Evolutionary conservation across 192 early-diverging fungal species (phyloP).

Genomic region (Backusella mclennaniae): DNA sequence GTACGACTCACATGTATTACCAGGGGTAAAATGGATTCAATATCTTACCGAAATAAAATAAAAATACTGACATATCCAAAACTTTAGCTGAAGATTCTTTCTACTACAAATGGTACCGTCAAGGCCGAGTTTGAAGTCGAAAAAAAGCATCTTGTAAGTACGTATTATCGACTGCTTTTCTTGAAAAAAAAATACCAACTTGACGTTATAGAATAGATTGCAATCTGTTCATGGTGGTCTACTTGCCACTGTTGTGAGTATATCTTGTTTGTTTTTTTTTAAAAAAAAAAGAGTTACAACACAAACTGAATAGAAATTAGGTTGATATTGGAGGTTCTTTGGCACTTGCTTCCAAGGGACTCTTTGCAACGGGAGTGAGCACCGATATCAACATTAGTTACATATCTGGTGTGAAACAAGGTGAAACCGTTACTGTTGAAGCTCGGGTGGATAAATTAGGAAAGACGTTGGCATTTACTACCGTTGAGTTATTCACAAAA

Average conservation of each 20-base stretch:
- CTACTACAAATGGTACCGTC: slow-evolving; percentile 37
- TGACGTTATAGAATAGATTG: slow-evolving; percentile 42
- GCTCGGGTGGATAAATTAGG: slow-evolving; percentile 52
- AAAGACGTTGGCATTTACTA: slow-evolving; percentile 52
- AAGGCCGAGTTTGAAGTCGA: slow-evolving; percentile 43
- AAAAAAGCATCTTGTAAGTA: slow-evolving; percentile 49
- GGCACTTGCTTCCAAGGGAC: slow-evolving; percentile 48
- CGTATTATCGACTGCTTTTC: neutral
- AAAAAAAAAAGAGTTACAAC: neutral
- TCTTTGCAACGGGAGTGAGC: slow-evolving; percentile 52
- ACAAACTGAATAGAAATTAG: neutral
- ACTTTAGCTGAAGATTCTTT: slow-evolving; percentile 39
- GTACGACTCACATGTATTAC: slow-evolving; percentile 19
- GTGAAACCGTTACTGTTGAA: slow-evolving; percentile 43
- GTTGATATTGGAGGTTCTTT: slow-evolving; percentile 53
- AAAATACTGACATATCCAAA: neutral
- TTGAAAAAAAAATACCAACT: neutral
- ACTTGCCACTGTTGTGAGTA: slow-evolving; percentile 43
- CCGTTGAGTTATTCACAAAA: slow-evolving; percentile 41
- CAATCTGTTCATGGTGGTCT: slow-evolving; percentile 50
- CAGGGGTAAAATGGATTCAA: slow-evolving; percentile 8
- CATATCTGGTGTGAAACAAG: slow-evolving; percentile 44
- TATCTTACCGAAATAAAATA: neutral
- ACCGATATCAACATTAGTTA: slow-evolving; percentile 59
- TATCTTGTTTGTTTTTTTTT: neutral